A percentile compares a stretch with the other conserved stretches of the same genome.
phyloP scores from a whole-genome alignment of 2,329 filamentous ascomycete genomes.

The Phoma sp. region DNA sequence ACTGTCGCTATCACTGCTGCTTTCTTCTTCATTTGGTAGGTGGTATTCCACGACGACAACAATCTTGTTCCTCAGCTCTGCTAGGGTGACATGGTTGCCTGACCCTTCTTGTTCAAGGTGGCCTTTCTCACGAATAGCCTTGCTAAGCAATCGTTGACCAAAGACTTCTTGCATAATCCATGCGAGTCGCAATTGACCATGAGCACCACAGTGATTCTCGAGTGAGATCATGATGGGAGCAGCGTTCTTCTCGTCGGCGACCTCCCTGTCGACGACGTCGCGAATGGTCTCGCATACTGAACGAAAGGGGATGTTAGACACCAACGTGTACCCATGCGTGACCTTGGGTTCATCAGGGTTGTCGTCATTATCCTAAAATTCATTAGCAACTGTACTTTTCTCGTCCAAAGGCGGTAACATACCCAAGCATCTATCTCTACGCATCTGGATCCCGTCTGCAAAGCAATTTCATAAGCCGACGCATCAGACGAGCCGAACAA shows the following conservation, averaged over 20 bases:
- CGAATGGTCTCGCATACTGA: slow-evolving; percentile 71
- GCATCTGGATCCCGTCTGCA: slow-evolving; percentile 70
- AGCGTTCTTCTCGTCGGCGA: slow-evolving; percentile 54
- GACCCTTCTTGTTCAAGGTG: slow-evolving; percentile 61
- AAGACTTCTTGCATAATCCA: slow-evolving; percentile 72
- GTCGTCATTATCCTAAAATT: slow-evolving; percentile 56
- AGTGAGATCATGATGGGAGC: slow-evolving; percentile 70
- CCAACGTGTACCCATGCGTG: slow-evolving; percentile 73
- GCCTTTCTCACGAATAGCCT: slow-evolving; percentile 64
- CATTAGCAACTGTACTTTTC: too few species aligned
- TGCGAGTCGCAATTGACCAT: slow-evolving; percentile 68
- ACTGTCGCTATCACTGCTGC: slow-evolving; percentile 42
- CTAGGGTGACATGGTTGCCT: slow-evolving; percentile 64
- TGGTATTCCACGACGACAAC: slow-evolving; percentile 74
- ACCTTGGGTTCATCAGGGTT: slow-evolving; percentile 71
- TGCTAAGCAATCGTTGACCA: slow-evolving; percentile 66
- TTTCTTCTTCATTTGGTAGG: slow-evolving; percentile 60
- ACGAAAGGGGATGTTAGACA: slow-evolving; percentile 71
- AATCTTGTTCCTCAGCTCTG: slow-evolving; percentile 68
- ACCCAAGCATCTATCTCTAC: slow-evolving; percentile 78
- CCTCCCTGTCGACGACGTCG: slow-evolving; percentile 67
- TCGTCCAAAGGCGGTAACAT: too few species aligned
- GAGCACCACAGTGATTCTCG: slow-evolving; percentile 69
- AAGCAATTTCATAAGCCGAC: slow-evolving; percentile 68
- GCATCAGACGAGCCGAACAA: slow-evolving; percentile 70